These are phyloP conservation scores for Teunomyces aglyptinius DNA, from an alignment of 805 yeast species.

Conservation along the genomic window DNA sequence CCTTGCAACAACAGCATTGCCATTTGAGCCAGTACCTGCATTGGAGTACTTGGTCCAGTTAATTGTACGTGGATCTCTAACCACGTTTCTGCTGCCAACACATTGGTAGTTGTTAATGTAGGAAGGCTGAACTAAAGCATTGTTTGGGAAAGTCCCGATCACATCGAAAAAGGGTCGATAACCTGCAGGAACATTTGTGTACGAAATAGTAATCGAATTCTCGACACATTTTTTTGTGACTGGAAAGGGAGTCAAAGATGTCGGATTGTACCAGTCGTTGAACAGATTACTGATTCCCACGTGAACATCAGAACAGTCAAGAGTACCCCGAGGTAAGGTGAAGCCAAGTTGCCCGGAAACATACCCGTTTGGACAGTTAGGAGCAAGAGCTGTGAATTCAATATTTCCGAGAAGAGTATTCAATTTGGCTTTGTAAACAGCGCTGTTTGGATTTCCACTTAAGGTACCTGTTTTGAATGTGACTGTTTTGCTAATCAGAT, in stretches of 20 bases:
- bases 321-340: slow-evolving; percentile 4
- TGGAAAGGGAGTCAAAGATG: slow-evolving; percentile 1
- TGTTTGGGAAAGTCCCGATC: not conserved
- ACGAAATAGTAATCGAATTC: slow-evolving; percentile 15
- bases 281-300: slow-evolving; percentile 18
- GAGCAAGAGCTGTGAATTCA: slow-evolving; percentile 1
- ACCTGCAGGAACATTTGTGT: slow-evolving; percentile 21
- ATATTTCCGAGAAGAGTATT: too few species aligned
- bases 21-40: slow-evolving; percentile 8
- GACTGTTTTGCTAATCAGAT: too few species aligned
- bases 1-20: slow-evolving; percentile 6
- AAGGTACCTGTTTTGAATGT: too few species aligned
- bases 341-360: slow-evolving; percentile 22
- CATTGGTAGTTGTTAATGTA: not conserved
- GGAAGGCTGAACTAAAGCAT: not conserved
- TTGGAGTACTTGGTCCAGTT: slow-evolving; percentile 7
- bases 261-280: slow-evolving; percentile 22
- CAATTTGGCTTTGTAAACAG: too few species aligned
- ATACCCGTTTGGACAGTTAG: slow-evolving; percentile 22
- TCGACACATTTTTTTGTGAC: not conserved
- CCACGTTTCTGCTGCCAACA: slow-evolving; percentile 6
- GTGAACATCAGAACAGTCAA: slow-evolving; percentile 22
- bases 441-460: too few species aligned
- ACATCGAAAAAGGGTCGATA: slow-evolving; percentile 17
- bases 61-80: too few species aligned